Percentiles rank a stretch among this genome's conserved stretches.
These are phyloP conservation scores for Aspergillus calidoustus DNA, from an alignment of 2,329 filamentous ascomycete species.

Conservation along the genomic window DNA sequence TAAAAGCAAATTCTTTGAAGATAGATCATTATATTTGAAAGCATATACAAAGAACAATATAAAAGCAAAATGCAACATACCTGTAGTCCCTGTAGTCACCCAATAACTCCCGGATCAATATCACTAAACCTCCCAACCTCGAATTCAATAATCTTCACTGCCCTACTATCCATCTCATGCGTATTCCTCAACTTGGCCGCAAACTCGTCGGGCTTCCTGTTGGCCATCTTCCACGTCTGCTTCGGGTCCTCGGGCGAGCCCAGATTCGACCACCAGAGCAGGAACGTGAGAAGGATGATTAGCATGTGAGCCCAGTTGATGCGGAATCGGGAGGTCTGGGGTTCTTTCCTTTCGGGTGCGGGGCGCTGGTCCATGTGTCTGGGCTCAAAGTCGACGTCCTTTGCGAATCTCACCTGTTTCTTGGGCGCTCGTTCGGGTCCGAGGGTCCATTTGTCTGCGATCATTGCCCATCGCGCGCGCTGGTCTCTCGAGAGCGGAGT, in stretches of 20 bases:
- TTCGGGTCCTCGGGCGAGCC: not conserved
- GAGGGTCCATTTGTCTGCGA: not conserved
- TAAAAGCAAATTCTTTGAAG: too few species aligned
- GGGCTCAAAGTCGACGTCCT: not conserved
- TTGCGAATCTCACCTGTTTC: constrained; percentile 3
- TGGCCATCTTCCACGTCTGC: not conserved
- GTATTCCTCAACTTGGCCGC: not conserved
- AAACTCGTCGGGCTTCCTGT: not conserved
- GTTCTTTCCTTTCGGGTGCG: not conserved
- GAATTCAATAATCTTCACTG: constrained; percentile 1
- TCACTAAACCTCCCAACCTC: constrained; percentile 8
- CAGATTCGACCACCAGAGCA: not conserved
- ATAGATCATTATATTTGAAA: not conserved
- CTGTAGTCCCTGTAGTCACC: not conserved
- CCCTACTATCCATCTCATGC: not conserved
- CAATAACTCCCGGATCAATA: constrained; percentile 2
- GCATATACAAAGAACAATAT: not conserved
- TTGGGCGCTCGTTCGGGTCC: not conserved
- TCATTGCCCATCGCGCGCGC: not conserved
- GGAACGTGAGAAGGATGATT: constrained; percentile 2
- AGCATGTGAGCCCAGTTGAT: not conserved
- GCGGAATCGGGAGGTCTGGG: not conserved
- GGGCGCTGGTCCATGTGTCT: not conserved
- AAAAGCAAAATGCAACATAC: not conserved
- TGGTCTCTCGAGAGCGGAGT: not conserved